phyloP scores from a whole-genome alignment of 2,329 filamentous ascomycete species.

The Aspergillus tubingensis region DNA sequence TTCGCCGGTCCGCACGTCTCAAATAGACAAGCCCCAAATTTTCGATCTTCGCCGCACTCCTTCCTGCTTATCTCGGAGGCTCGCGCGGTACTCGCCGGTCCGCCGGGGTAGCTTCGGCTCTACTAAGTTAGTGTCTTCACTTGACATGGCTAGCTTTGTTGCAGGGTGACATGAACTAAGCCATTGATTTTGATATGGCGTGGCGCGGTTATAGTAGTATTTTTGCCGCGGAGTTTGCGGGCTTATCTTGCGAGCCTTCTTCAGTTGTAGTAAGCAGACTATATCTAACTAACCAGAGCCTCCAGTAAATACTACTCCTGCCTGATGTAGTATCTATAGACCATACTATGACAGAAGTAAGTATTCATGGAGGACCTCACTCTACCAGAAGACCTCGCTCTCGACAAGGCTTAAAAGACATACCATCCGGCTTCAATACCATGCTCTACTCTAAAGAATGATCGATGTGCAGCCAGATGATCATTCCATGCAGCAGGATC shows the following conservation, averaged over 20 bases:
- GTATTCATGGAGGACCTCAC: not conserved
- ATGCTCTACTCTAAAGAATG: not conserved
- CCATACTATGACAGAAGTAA: not conserved
- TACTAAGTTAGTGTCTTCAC: not conserved
- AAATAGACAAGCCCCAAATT: not conserved
- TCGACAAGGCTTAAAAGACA: not conserved
- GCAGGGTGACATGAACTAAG: not conserved
- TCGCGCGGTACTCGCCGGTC: conserved; percentile 4
- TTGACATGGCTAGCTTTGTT: not conserved
- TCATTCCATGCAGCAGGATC: not conserved
- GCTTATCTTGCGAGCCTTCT: not conserved
- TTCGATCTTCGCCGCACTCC: not conserved
- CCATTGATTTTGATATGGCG: not conserved
- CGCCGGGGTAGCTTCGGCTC: conserved; percentile 1
- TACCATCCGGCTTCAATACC: not conserved
- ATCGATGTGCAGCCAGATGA: not conserved
- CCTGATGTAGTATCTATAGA: not conserved
- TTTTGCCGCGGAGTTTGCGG: not conserved
- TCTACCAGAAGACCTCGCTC: not conserved
- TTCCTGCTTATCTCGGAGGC: conserved; percentile 1
- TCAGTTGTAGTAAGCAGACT: not conserved
- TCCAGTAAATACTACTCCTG: not conserved
- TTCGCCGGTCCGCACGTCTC: not conserved
- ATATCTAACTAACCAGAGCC: not conserved
- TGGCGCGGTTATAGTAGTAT: not conserved